phyloP scores from a whole-genome alignment of 1,284 basidiomycete genomes.

The Microbotryum violaceum region DNA sequence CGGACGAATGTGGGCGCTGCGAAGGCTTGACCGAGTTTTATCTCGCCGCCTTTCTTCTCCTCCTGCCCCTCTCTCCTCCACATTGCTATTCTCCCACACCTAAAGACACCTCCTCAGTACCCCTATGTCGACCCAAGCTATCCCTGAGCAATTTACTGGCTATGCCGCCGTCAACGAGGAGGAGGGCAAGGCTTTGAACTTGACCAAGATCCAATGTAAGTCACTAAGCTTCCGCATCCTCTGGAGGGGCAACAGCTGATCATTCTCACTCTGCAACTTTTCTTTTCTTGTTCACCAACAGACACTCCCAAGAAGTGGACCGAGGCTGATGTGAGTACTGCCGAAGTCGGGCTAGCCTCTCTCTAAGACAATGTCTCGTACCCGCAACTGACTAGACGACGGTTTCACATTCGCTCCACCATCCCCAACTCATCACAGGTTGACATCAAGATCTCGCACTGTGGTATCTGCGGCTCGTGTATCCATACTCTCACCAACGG shows the following conservation, averaged over 20 bases:
- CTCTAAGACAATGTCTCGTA: too few species aligned
- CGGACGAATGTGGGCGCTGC: too few species aligned
- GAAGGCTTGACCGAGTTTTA: too few species aligned
- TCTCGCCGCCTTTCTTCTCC: too few species aligned
- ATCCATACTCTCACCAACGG: conserved; percentile 23
- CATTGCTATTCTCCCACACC: too few species aligned
- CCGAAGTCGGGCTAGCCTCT: neutral
- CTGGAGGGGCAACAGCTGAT: too few species aligned
- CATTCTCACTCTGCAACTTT: neutral
- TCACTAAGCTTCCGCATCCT: neutral
- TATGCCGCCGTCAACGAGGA: conserved; percentile 23
- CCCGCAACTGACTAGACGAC: neutral
- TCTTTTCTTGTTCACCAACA: neutral
- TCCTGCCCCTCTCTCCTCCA: too few species aligned
- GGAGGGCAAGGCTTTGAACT: conserved; percentile 6
- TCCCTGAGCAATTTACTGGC: conserved; percentile 27
- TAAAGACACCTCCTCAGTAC: too few species aligned
- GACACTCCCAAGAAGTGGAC: conserved; percentile 28
- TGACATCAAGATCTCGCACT: conserved; percentile 27
- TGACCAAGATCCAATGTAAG: conserved; percentile 5
- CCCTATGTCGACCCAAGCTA: conserved; percentile 6
- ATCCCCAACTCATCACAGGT: conserved; percentile 5
- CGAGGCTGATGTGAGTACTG: conserved; percentile 2
- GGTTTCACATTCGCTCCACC: neutral
- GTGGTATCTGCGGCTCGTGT: conserved; percentile 14